Percentiles rank a stretch among this genome's conserved stretches.
Conservation (phyloP, 495 filamentous ascomycete genomes). For the Glarea lozoyensis region DNA sequence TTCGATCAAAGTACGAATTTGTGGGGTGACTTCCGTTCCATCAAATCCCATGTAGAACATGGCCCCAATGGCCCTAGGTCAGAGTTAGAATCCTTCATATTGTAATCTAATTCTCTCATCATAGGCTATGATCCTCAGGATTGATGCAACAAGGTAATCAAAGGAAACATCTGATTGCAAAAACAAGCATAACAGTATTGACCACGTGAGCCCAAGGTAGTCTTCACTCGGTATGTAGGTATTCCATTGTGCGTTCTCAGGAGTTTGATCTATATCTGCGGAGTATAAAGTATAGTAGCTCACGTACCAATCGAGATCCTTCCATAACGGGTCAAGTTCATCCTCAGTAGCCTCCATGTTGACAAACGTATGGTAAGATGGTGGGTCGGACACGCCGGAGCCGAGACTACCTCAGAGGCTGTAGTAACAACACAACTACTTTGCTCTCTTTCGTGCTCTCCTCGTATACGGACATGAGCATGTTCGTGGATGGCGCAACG, state of each 20-base stretch:
- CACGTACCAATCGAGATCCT: conserved; percentile 54
- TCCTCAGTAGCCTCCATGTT: conserved; percentile 21
- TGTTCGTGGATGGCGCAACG: conserved; percentile 7
- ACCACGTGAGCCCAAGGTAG: conserved; percentile 76
- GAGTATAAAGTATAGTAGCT: not conserved
- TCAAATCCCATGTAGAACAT: conserved; percentile 71
- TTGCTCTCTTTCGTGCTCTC: too few species aligned
- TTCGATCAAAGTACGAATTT: conserved; percentile 77
- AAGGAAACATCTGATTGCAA: too few species aligned
- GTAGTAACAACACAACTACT: too few species aligned
- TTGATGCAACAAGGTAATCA: too few species aligned
- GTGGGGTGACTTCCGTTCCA: conserved; percentile 76
- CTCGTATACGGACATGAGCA: too few species aligned
- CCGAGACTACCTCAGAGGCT: too few species aligned
- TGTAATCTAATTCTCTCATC: not conserved
- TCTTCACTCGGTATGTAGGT: conserved; percentile 27
- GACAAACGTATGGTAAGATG: too few species aligned
- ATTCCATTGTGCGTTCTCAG: too few species aligned
- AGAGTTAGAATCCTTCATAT: not conserved
- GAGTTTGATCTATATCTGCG: too few species aligned
- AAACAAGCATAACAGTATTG: conserved; percentile 32
- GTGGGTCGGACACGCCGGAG: too few species aligned
- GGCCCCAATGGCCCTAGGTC: not conserved
- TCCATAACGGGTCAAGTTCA: conserved; percentile 59
- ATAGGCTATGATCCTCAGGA: too few species aligned